Evolutionary conservation across 148 eudicot species (phyloP).

Genomic region (Camellia sinensis): DNA sequence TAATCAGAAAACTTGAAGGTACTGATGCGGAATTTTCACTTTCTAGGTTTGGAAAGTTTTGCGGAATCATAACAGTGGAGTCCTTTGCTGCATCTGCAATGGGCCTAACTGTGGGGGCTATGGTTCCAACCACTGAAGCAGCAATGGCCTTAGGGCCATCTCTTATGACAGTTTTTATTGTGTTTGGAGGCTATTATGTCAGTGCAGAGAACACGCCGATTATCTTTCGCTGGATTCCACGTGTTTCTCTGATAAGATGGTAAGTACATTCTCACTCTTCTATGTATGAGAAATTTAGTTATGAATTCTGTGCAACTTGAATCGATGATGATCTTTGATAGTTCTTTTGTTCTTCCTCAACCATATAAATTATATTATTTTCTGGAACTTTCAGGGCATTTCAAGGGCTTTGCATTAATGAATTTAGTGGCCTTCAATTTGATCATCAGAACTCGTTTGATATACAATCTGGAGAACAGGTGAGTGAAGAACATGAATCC

Average conservation of each 20-base stretch:
- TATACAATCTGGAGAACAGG: conserved; percentile 94
- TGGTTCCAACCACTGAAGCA: conserved; percentile 95
- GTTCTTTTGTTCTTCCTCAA: neutral
- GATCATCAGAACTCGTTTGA: conserved; percentile 81
- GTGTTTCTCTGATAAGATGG: conserved; percentile 96
- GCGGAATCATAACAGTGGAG: conserved; percentile 83
- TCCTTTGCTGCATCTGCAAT: conserved; percentile 97
- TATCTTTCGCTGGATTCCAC: conserved; percentile 92
- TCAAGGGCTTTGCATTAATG: conserved; percentile 98
- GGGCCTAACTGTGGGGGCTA: conserved; percentile 98
- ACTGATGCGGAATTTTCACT: neutral
- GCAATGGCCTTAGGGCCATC: conserved; percentile 98
- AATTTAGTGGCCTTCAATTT: conserved; percentile 83
- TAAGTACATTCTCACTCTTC: conserved; percentile 26
- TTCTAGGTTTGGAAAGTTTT: conserved; percentile 82
- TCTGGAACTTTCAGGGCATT: conserved; percentile 65
- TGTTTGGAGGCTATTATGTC: conserved; percentile 96
- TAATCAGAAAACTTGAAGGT: neutral
- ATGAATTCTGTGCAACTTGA: conserved; percentile 1
- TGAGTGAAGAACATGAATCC: conserved; percentile 25
- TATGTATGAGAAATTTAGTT: neutral
- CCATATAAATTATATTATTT: neutral
- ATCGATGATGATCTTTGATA: neutral
- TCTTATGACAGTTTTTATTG: conserved; percentile 95
- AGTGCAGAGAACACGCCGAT: conserved; percentile 97